A percentile compares a stretch with the other conserved stretches of the same genome.
phyloP scores from a whole-genome alignment of 2,329 filamentous ascomycete genomes.

The Nemania bipapillata region DNA sequence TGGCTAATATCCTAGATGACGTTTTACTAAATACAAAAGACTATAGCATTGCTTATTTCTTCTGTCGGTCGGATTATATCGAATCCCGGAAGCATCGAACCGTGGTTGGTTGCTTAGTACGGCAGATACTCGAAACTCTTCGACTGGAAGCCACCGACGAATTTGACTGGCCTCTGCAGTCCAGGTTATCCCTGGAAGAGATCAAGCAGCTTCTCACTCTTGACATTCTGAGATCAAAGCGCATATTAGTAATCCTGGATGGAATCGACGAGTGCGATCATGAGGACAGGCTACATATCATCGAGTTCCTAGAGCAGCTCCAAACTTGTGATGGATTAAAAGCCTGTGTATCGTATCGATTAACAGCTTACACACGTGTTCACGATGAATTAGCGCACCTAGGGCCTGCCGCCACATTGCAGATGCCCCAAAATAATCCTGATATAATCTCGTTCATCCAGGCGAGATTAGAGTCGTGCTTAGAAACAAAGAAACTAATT shows the following conservation, averaged over 20 bases:
- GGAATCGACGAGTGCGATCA: constrained; percentile 23
- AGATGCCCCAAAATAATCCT: constrained; percentile 27
- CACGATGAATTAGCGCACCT: constrained; percentile 7
- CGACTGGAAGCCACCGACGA: not conserved
- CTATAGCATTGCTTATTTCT: constrained; percentile 50
- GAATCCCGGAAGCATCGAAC: constrained; percentile 17
- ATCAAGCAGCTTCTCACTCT: not conserved
- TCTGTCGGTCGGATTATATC: constrained; percentile 40
- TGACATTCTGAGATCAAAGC: not conserved
- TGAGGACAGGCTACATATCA: constrained; percentile 6
- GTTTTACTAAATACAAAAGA: constrained; percentile 49
- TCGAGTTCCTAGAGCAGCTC: constrained; percentile 12
- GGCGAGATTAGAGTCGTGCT: constrained; percentile 11
- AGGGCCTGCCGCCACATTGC: not conserved
- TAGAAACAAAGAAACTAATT: constrained; percentile 21
- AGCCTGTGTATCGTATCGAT: constrained; percentile 27
- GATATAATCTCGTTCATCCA: constrained; percentile 28
- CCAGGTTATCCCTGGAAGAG: not conserved
- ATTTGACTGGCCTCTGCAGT: not conserved
- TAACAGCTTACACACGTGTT: constrained; percentile 8
- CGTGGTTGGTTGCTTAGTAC: constrained; percentile 32
- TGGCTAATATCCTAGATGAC: constrained; percentile 59
- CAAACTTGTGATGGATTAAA: constrained; percentile 3
- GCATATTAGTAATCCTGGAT: constrained; percentile 23
- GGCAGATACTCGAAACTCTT: constrained; percentile 27